Conservation (phyloP, 2,329 filamentous ascomycete species). For the Fusarium protoensiforme region DNA sequence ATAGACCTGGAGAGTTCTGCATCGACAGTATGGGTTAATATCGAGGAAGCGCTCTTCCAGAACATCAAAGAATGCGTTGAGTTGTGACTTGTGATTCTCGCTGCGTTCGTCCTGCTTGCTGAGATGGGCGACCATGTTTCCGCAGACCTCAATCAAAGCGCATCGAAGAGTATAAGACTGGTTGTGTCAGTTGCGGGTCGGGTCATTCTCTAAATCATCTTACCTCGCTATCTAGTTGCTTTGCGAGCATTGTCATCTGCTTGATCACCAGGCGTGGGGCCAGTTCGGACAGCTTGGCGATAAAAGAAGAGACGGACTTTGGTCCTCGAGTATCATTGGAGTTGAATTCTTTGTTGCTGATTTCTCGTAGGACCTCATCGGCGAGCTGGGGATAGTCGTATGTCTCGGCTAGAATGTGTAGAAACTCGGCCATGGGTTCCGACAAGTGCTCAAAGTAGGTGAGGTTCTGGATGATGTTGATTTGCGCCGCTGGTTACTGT, state of each 20-base stretch:
- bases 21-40: constrained; percentile 95
- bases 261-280: constrained; percentile 93
- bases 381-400: constrained; percentile 97
- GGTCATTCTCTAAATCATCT: background rate
- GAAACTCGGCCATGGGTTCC: constrained; percentile 98
- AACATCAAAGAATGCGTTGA: constrained; percentile 97
- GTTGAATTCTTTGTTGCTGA: constrained; percentile 98
- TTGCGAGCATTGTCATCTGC: constrained; percentile 95
- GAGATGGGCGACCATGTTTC: constrained; percentile 91
- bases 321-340: constrained; percentile 95
- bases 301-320: constrained; percentile 94
- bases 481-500: constrained; percentile 80
- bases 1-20: constrained; percentile 92
- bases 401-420: constrained; percentile 95
- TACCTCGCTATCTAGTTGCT: constrained; percentile 94
- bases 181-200: constrained; percentile 35
- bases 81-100: constrained; percentile 93
- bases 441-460: constrained; percentile 99
- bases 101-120: constrained; percentile 91
- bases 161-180: constrained; percentile 93
- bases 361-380: constrained; percentile 91
- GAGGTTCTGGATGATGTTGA: constrained; percentile 95
- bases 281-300: constrained; percentile 92
- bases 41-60: constrained; percentile 96
- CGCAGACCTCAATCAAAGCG: constrained; percentile 95